phyloP scores from a whole-genome alignment of 2,329 filamentous ascomycete species.

The Fonsecaea multimorphosa region DNA sequence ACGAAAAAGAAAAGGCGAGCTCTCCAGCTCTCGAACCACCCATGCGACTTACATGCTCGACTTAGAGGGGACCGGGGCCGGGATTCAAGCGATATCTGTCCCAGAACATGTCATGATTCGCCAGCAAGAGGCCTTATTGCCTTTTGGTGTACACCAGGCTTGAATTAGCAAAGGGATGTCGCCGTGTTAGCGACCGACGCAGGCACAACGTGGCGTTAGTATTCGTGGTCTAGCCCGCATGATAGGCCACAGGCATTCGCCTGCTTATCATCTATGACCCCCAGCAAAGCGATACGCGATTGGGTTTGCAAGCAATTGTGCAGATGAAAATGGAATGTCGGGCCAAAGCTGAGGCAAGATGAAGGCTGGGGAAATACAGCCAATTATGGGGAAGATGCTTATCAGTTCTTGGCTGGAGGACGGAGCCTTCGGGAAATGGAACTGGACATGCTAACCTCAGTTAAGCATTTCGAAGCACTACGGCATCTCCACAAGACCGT shows the following conservation, averaged over 20 bases:
- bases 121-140: background rate
- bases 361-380: slow-evolving; percentile 22
- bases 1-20: slow-evolving; percentile 27
- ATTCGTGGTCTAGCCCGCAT: background rate
- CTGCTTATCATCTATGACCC: slow-evolving; percentile 24
- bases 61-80: slow-evolving; percentile 15
- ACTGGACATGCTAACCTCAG: slow-evolving; percentile 27
- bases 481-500: slow-evolving; percentile 10
- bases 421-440: background rate
- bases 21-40: slow-evolving; percentile 12
- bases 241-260: slow-evolving; percentile 15
- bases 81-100: slow-evolving; percentile 34
- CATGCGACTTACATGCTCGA: slow-evolving; percentile 10
- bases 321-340: slow-evolving; percentile 10
- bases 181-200: slow-evolving; percentile 21
- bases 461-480: slow-evolving; percentile 24
- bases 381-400: slow-evolving; percentile 34
- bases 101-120: slow-evolving; percentile 14
- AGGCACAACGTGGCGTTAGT: slow-evolving; percentile 26
- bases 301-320: slow-evolving; percentile 24
- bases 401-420: slow-evolving; percentile 31
- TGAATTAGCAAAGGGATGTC: slow-evolving; percentile 10
- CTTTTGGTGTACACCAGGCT: slow-evolving; percentile 7
- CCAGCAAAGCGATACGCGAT: slow-evolving; percentile 15
- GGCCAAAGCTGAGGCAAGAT: background rate